Conservation (phyloP, 2,329 filamentous ascomycete genomes). For the Bimuria novae-zelandiae region DNA sequence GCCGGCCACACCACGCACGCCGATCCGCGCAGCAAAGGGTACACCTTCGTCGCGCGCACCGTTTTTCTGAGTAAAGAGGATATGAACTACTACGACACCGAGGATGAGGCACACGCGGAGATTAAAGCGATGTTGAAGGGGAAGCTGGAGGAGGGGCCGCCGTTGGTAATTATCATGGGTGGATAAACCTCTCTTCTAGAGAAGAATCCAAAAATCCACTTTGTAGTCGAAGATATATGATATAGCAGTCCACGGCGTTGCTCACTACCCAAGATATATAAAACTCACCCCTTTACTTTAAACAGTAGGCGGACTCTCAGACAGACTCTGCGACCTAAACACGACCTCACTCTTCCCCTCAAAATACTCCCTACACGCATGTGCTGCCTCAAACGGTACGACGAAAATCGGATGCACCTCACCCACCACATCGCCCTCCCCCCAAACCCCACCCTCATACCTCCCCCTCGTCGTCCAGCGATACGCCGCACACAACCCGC, state of each 20-base stretch:
- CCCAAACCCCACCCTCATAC: conserved; percentile 65
- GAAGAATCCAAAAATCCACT: no score
- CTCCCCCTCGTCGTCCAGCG: conserved; percentile 52
- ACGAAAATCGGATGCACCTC: conserved; percentile 84
- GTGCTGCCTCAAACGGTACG: conserved; percentile 72
- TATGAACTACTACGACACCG: conserved; percentile 71
- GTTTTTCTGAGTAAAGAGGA: conserved; percentile 69
- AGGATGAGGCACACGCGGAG: conserved; percentile 59
- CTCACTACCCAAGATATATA: no score
- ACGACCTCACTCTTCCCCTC: no score
- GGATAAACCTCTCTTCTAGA: conserved; percentile 2
- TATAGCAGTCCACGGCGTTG: no score
- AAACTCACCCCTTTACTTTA: no score
- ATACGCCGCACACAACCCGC: conserved; percentile 47
- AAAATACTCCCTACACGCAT: conserved; percentile 69
- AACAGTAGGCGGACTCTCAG: no score
- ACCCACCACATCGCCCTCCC: conserved; percentile 70
- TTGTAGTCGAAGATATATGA: no score
- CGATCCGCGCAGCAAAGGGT: conserved; percentile 67
- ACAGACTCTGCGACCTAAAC: no score
- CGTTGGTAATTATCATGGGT: conserved; percentile 39
- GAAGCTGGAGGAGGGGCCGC: conserved; percentile 29
- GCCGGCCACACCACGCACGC: conserved; percentile 59
- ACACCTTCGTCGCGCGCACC: conserved; percentile 66
- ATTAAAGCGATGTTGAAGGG: conserved; percentile 49